Conservation (phyloP, 805 yeast species). For the Torulaspora gathmanii region DNA sequence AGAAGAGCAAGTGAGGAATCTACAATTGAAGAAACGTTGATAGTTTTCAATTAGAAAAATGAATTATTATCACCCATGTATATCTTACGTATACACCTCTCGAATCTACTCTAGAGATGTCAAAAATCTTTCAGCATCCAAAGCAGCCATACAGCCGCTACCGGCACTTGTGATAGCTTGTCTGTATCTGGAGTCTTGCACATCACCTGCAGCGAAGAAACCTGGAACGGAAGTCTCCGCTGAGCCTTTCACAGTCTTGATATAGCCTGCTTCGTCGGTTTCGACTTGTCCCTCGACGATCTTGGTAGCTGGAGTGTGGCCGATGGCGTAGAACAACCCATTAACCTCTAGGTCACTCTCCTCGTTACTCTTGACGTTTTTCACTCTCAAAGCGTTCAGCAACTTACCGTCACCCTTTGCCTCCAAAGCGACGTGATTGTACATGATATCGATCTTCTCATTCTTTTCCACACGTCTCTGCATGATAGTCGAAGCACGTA, state of each 20-base stretch:
- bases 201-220: slow-evolving; percentile 98
- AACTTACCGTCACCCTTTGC: slow-evolving; percentile 93
- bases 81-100: slow-evolving; percentile 3
- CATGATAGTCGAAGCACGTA: slow-evolving; percentile 96
- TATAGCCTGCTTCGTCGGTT: slow-evolving; percentile 83
- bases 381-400: slow-evolving; percentile 57
- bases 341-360: slow-evolving; percentile 66
- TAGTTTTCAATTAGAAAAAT: neutral
- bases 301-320: slow-evolving; percentile 91
- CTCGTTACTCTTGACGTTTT: slow-evolving; percentile 69
- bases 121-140: slow-evolving; percentile 83
- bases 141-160: slow-evolving; percentile 98
- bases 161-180: slow-evolving; percentile 99
- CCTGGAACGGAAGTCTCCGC: slow-evolving; percentile 82
- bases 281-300: slow-evolving; percentile 75
- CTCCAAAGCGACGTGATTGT: slow-evolving; percentile 77
- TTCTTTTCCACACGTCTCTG: slow-evolving; percentile 82
- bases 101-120: slow-evolving; percentile 47
- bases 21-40: slow-evolving; percentile 51
- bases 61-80: neutral
- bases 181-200: slow-evolving; percentile 93
- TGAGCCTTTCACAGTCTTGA: slow-evolving; percentile 85
- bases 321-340: slow-evolving; percentile 97
- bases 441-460: slow-evolving; percentile 86
- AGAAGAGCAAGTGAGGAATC: slow-evolving; percentile 68